Percentiles rank a stretch among this genome's conserved stretches.
phyloP scores from a whole-genome alignment of 805 yeast genomes.

The Lipomyces mesembrius region DNA sequence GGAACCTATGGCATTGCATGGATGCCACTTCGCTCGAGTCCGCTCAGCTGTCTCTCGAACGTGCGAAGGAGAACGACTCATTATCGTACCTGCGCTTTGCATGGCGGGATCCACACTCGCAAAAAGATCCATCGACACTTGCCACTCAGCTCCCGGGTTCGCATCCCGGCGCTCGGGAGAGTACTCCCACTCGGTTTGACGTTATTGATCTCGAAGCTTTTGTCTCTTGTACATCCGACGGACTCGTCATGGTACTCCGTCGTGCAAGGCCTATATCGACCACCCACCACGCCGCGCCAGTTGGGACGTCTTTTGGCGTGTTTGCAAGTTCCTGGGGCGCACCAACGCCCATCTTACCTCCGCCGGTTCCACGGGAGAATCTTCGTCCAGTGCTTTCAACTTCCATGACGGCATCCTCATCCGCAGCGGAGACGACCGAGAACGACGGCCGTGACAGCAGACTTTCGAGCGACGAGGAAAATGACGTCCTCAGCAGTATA shows the following conservation, averaged over 20 bases:
- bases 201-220: conserved; percentile 17
- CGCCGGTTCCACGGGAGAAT: conserved; percentile 1
- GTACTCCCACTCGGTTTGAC: background rate
- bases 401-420: background rate
- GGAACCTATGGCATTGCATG: conserved; percentile 27
- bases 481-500: background rate
- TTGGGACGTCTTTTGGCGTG: conserved; percentile 7
- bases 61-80: conserved; percentile 29
- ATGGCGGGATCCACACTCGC: conserved; percentile 28
- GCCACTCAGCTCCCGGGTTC: background rate
- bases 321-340: conserved; percentile 20
- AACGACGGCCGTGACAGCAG: background rate
- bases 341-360: conserved; percentile 15
- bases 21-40: conserved; percentile 11
- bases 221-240: conserved; percentile 28
- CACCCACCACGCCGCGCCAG: background rate
- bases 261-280: conserved; percentile 12
- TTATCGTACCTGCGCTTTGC: conserved; percentile 20
- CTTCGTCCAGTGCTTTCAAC: background rate
- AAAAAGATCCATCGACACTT: conserved; percentile 9
- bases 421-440: background rate
- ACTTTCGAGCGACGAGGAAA: background rate
- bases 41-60: conserved; percentile 23
- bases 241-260: conserved; percentile 24
- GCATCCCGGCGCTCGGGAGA: background rate